phyloP scores from a whole-genome alignment of 352 stramenopile species.

The Globisporangium iwayamae region DNA sequence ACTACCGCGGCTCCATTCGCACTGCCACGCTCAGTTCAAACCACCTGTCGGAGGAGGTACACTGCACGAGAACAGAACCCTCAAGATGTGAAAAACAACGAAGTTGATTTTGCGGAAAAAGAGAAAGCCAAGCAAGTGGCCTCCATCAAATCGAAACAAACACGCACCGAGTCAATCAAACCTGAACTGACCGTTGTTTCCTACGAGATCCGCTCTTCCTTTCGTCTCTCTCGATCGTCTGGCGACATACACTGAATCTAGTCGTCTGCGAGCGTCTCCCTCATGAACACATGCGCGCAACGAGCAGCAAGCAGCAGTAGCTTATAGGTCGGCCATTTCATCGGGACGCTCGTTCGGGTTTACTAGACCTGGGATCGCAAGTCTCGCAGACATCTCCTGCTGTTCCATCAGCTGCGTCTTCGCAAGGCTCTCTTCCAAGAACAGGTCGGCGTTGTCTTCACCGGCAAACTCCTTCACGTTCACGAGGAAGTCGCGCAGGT shows the following conservation, averaged over 20 bases:
- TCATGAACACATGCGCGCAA: conserved; percentile 3
- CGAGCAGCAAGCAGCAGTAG: background rate
- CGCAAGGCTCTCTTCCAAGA: conserved; percentile 93
- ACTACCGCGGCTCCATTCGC: no score
- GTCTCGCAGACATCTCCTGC: conserved; percentile 72
- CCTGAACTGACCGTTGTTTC: conserved; percentile 2
- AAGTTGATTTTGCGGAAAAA: conserved; percentile 2
- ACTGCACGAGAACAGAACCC: background rate
- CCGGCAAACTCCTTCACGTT: conserved; percentile 97
- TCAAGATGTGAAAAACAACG: conserved; percentile 1
- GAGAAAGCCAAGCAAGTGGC: conserved; percentile 7
- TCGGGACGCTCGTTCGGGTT: conserved; percentile 90
- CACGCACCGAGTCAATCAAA: conserved; percentile 7
- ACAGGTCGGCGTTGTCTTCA: conserved; percentile 97
- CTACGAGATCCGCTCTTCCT: conserved; percentile 1
- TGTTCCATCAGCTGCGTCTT: conserved; percentile 86
- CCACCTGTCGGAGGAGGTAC: background rate
- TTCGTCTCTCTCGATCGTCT: background rate
- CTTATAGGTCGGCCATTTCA: conserved; percentile 85
- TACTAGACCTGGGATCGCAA: conserved; percentile 89
- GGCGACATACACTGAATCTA: conserved; percentile 1
- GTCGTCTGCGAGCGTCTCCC: conserved; percentile 1
- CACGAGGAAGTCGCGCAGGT: conserved; percentile 99
- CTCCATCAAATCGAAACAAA: conserved; percentile 7
- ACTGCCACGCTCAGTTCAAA: no score